Evolutionary conservation across 192 early-diverging fungal genomes (phyloP).

Genomic region (Ambispora gerdemannii): DNA sequence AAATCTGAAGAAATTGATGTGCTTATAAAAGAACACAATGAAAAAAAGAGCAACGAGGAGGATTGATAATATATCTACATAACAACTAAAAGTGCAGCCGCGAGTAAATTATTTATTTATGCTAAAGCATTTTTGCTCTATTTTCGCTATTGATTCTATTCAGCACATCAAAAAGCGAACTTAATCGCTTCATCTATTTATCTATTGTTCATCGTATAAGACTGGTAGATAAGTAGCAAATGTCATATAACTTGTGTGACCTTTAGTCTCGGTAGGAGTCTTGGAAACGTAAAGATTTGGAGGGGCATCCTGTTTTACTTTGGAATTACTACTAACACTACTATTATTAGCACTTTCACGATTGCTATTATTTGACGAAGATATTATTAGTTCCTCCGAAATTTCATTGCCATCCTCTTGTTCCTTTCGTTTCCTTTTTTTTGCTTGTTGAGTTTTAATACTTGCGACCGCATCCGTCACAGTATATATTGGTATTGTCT

Average conservation of each 20-base stretch:
- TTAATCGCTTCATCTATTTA: too few relatives aligned
- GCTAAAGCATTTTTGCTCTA: too few relatives aligned
- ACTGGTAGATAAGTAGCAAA: constrained; percentile 80
- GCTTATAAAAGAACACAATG: constrained; percentile 73
- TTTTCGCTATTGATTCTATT: too few relatives aligned
- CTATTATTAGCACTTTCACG: background rate
- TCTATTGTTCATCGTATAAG: background rate
- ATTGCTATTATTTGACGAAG: background rate
- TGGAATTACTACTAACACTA: constrained; percentile 18
- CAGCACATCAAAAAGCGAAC: too few relatives aligned
- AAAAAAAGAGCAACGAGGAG: background rate
- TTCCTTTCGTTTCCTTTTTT: constrained; percentile 43
- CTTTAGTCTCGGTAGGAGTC: constrained; percentile 57
- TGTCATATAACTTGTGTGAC: constrained; percentile 93
- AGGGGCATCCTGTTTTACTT: constrained; percentile 36
- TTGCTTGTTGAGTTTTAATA: constrained; percentile 37
- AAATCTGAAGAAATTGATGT: constrained; percentile 76
- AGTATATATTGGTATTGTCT: constrained; percentile 56
- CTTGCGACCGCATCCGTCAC: constrained; percentile 61
- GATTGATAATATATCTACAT: too few relatives aligned
- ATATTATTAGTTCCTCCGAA: background rate
- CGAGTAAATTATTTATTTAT: too few relatives aligned
- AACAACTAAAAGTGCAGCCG: too few relatives aligned
- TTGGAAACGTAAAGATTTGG: constrained; percentile 60
- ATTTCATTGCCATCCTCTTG: constrained; percentile 26